These are phyloP conservation scores for Nigrospora osmanthi DNA, from an alignment of 2,329 filamentous ascomycete species.

Conservation along the genomic window DNA sequence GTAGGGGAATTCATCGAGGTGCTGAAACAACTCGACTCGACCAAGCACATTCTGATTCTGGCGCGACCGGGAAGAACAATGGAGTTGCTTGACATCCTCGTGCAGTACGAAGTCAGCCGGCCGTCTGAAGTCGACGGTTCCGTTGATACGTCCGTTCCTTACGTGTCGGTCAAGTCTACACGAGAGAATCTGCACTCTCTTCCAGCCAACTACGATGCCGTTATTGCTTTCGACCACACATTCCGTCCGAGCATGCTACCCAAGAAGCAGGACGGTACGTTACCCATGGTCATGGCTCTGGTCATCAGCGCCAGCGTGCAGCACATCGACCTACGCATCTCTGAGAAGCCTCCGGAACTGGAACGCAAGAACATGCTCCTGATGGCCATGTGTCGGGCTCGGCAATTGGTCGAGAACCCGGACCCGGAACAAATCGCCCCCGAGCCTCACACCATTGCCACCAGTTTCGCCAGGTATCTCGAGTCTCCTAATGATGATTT, in stretches of 20 bases:
- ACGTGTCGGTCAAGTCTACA: conserved; percentile 34
- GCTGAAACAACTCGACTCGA: conserved; percentile 26
- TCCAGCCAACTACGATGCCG: conserved; percentile 35
- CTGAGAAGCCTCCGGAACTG: conserved; percentile 26
- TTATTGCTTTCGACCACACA: conserved; percentile 46
- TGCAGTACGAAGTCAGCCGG: conserved; percentile 21
- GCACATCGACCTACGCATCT: conserved; percentile 42
- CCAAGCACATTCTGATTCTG: conserved; percentile 45
- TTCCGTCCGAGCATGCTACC: conserved; percentile 27
- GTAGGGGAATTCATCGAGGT: conserved; percentile 44
- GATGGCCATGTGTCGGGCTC: conserved; percentile 20
- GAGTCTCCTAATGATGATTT: conserved; percentile 28
- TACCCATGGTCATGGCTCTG: conserved; percentile 39
- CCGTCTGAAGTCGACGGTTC: no score
- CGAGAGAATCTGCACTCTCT: conserved; percentile 26
- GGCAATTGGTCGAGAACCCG: conserved; percentile 28
- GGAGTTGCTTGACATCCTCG: conserved; percentile 42
- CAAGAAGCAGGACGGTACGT: conserved; percentile 13
- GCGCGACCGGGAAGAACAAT: conserved; percentile 40
- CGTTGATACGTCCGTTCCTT: conserved; percentile 3
- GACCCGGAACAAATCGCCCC: conserved; percentile 21
- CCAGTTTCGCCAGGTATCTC: conserved; percentile 37
- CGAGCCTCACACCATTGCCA: conserved; percentile 38
- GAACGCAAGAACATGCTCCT: conserved; percentile 40
- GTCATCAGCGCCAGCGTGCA: conserved; percentile 46